These are phyloP conservation scores for Suillus luteus DNA, from an alignment of 768 basidiomycete species.

Conservation along the genomic window DNA sequence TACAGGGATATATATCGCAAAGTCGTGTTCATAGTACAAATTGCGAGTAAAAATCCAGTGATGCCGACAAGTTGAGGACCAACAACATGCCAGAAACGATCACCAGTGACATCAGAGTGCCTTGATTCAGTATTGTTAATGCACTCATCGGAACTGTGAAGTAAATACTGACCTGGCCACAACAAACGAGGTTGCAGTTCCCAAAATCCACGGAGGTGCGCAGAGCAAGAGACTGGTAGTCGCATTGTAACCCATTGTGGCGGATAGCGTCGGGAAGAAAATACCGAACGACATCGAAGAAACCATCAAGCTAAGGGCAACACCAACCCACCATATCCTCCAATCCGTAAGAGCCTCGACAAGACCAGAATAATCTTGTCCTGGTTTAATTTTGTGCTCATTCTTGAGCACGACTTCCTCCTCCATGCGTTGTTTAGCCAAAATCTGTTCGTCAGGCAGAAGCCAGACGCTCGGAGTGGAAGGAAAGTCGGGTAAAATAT, in stretches of 20 bases:
- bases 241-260: constrained; percentile 66
- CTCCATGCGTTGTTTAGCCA: constrained; percentile 58
- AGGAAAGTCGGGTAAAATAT: constrained; percentile 76
- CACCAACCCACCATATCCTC: constrained; percentile 80
- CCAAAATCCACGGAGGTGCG: constrained; percentile 72
- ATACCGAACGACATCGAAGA: constrained; percentile 72
- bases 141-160: background rate
- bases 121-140: constrained; percentile 32
- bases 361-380: constrained; percentile 47
- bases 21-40: constrained; percentile 59
- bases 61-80: constrained; percentile 56
- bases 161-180: constrained; percentile 44
- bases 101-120: constrained; percentile 70
- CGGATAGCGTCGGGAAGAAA: constrained; percentile 76
- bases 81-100: constrained; percentile 73
- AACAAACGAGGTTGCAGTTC: constrained; percentile 55
- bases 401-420: constrained; percentile 61
- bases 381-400: constrained; percentile 41
- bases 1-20: constrained; percentile 67
- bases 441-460: constrained; percentile 50
- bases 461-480: constrained; percentile 59
- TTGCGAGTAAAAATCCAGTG: constrained; percentile 64
- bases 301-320: constrained; percentile 57
- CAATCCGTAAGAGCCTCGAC: constrained; percentile 63
- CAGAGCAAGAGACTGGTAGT: constrained; percentile 71